A percentile compares a stretch with the other conserved stretches of the same genome.
Evolutionary conservation across 176 grass and related monocot species (phyloP).

Genomic region (Pontederia paniculata): DNA sequence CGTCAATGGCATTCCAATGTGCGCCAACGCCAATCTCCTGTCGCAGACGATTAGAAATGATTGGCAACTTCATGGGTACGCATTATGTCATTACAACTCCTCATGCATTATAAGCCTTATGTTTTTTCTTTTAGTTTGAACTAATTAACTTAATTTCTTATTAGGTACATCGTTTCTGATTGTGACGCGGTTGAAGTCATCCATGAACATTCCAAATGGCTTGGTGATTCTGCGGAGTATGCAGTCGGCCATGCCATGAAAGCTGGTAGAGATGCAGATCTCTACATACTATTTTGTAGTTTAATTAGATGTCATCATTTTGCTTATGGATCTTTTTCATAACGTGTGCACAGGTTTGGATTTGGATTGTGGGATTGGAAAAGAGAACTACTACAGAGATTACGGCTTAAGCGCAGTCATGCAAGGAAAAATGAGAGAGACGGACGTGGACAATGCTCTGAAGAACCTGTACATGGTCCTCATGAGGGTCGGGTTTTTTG

Average conservation of each 20-base stretch:
- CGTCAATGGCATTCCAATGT: slow-evolving; percentile 1
- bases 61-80: slow-evolving; percentile 4
- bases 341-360: neutral
- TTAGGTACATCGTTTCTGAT: neutral
- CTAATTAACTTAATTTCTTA: too few relatives aligned
- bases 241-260: slow-evolving; percentile 3
- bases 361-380: slow-evolving; percentile 1
- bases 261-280: neutral
- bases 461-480: slow-evolving; percentile 7
- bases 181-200: slow-evolving; percentile 1
- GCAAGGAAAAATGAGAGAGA: neutral
- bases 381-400: neutral
- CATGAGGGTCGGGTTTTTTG: slow-evolving; percentile 4
- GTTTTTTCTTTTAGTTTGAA: too few relatives aligned
- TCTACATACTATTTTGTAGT: neutral
- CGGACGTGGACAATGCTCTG: slow-evolving; percentile 1
- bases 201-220: neutral
- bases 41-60: slow-evolving; percentile 1
- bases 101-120: too few relatives aligned
- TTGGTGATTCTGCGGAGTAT: neutral
- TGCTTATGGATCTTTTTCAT: too few relatives aligned
- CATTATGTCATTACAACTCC: neutral
- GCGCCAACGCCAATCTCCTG: neutral
- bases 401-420: neutral
- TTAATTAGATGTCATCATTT: too few relatives aligned